Percentiles rank a stretch among this genome's conserved stretches.
Evolutionary conservation across 140 eudicot species (phyloP).

Genomic region (Senecio squalidus): DNA sequence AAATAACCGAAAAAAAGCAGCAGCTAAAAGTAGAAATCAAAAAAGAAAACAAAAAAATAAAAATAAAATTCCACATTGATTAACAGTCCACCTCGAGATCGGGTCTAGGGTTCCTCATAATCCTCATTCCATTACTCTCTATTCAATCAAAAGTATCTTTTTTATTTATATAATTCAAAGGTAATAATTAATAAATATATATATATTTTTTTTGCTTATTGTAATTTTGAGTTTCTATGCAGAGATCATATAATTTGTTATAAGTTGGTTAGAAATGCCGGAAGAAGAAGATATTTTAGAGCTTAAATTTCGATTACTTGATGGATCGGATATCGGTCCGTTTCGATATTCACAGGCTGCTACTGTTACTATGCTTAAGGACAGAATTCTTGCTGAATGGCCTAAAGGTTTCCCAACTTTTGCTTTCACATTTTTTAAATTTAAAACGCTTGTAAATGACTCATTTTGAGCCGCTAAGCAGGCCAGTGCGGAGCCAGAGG

Average conservation of each 20-base stretch:
- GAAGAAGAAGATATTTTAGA: slow-evolving; percentile 89
- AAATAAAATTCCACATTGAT: too few relatives aligned
- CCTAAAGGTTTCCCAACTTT: slow-evolving; percentile 65
- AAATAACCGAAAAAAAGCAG: slow-evolving; percentile 1
- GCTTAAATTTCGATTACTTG: slow-evolving; percentile 78
- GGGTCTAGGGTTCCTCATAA: slow-evolving; percentile 41
- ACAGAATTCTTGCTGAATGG: slow-evolving; percentile 87
- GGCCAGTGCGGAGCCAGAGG: too few relatives aligned
- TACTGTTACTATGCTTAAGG: slow-evolving; percentile 78
- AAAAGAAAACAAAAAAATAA: background rate
- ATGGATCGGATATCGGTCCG: slow-evolving; percentile 97
- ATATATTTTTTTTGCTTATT: too few relatives aligned
- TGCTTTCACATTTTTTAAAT: background rate
- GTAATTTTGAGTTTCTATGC: too few relatives aligned
- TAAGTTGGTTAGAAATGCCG: slow-evolving; percentile 60
- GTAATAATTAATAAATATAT: too few relatives aligned
- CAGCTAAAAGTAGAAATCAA: slow-evolving; percentile 20
- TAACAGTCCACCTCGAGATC: slow-evolving; percentile 38
- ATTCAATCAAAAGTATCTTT: background rate
- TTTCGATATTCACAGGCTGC: slow-evolving; percentile 85
- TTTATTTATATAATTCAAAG: background rate
- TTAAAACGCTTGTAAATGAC: too few relatives aligned
- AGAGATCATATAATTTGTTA: too few relatives aligned
- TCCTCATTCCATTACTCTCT: slow-evolving; percentile 9
- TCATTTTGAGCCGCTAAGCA: too few relatives aligned